Evolutionary conservation across 495 filamentous ascomycete genomes (phyloP).

Genomic region (Neurospora sp.): DNA sequence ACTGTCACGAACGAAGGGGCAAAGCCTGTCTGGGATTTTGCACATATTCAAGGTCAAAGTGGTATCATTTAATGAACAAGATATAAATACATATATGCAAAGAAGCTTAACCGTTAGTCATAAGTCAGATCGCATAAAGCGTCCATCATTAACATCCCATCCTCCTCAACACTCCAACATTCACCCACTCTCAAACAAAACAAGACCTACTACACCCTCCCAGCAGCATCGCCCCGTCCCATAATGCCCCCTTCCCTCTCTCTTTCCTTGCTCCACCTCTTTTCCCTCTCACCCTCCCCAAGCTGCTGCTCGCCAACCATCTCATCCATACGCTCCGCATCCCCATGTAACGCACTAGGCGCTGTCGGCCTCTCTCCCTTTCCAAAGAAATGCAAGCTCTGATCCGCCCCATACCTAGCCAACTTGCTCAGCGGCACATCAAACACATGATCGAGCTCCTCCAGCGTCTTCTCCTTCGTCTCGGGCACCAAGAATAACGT

Average conservation of each 20-base stretch:
- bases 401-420: background rate
- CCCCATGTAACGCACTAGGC: background rate
- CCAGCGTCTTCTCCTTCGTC: conserved; percentile 71
- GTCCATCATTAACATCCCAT: background rate
- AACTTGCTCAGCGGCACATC: conserved; percentile 1
- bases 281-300: background rate
- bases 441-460: conserved; percentile 54
- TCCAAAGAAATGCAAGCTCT: conserved; percentile 1
- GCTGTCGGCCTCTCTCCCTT: background rate
- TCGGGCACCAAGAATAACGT: conserved; percentile 71
- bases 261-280: background rate
- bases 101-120: background rate
- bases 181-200: background rate
- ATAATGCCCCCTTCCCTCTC: background rate
- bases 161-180: background rate
- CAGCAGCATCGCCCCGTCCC: background rate
- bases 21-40: background rate
- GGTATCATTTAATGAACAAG: background rate
- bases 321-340: background rate
- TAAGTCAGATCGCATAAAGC: background rate
- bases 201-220: background rate
- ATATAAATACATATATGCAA: background rate
- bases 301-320: background rate
- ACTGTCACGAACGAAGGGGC: background rate
- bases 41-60: too few relatives aligned